Conservation (phyloP, 805 yeast genomes). For the Candida chilensis region DNA sequence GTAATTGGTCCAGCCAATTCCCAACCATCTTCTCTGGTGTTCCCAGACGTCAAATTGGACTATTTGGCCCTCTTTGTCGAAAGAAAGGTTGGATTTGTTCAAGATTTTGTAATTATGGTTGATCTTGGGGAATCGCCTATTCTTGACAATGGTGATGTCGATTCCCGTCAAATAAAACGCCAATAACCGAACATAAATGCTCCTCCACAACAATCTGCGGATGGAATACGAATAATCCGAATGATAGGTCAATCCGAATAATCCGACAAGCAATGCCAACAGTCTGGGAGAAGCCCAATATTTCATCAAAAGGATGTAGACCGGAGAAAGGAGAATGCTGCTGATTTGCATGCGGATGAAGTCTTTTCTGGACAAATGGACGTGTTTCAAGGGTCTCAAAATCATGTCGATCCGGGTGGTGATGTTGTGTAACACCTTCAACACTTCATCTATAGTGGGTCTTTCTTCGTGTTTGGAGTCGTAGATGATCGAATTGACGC, state of each 20-base stretch:
- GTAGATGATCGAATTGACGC: constrained; percentile 28
- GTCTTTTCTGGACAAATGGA: constrained; percentile 12
- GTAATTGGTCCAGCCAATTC: constrained; percentile 47
- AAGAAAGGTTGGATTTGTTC: constrained; percentile 23
- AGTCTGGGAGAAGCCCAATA: constrained; percentile 22
- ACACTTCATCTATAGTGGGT: constrained; percentile 39
- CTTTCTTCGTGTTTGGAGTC: constrained; percentile 26
- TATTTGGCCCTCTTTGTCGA: constrained; percentile 34
- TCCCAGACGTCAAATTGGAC: constrained; percentile 43
- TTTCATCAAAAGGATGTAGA: constrained; percentile 21
- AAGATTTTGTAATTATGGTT: constrained; percentile 24
- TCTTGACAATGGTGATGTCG: constrained; percentile 3
- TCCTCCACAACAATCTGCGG: constrained; percentile 36
- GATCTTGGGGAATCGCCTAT: constrained; percentile 2
- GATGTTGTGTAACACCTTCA: constrained; percentile 33
- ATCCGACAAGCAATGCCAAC: constrained; percentile 21
- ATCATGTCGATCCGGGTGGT: constrained; percentile 29
- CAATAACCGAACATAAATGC: constrained; percentile 25
- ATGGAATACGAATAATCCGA: constrained; percentile 35
- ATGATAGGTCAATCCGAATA: constrained; percentile 29
- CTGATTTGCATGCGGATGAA: not conserved
- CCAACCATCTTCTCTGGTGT: constrained; percentile 55
- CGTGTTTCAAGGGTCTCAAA: constrained; percentile 17
- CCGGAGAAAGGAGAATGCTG: constrained; percentile 23
- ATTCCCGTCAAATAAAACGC: constrained; percentile 29